Conservation (phyloP, 2,329 filamentous ascomycete genomes). For the Didymella glomerata region DNA sequence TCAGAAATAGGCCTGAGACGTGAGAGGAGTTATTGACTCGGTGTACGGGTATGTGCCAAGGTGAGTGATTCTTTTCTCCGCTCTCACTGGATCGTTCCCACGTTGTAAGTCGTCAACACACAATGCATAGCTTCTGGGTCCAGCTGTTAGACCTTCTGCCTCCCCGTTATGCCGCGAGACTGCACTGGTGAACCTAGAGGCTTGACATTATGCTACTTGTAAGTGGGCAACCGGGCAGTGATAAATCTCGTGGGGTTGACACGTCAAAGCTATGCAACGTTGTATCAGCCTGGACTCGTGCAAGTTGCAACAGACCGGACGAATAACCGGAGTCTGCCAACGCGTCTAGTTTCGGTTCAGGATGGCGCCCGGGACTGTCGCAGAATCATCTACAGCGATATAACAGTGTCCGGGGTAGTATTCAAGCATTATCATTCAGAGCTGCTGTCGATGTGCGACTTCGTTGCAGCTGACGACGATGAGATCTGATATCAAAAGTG, state of each 20-base stretch:
- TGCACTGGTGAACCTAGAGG: background rate
- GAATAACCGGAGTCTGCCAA: slow-evolving; percentile 1
- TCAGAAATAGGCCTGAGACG: slow-evolving; percentile 6
- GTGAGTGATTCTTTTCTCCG: background rate
- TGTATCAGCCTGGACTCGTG: background rate
- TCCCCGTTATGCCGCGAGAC: background rate
- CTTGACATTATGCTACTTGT: slow-evolving; percentile 7
- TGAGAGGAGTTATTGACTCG: slow-evolving; percentile 3
- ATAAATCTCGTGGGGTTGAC: background rate
- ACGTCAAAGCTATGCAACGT: background rate
- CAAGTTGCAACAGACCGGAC: background rate
- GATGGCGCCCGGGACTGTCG: no score
- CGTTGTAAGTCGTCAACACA: no score
- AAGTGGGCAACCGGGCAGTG: background rate
- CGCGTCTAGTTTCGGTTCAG: background rate
- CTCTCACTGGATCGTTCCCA: no score
- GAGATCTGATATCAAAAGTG: background rate
- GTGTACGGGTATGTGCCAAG: slow-evolving; percentile 1
- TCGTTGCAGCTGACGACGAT: no score
- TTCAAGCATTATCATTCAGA: no score
- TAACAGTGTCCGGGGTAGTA: no score
- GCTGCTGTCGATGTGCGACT: no score
- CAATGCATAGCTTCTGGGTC: slow-evolving; percentile 2
- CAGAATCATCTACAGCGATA: no score
- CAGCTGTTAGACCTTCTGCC: slow-evolving; percentile 5